Conservation (phyloP, 768 basidiomycete genomes). For the Polyporus arcularius region DNA sequence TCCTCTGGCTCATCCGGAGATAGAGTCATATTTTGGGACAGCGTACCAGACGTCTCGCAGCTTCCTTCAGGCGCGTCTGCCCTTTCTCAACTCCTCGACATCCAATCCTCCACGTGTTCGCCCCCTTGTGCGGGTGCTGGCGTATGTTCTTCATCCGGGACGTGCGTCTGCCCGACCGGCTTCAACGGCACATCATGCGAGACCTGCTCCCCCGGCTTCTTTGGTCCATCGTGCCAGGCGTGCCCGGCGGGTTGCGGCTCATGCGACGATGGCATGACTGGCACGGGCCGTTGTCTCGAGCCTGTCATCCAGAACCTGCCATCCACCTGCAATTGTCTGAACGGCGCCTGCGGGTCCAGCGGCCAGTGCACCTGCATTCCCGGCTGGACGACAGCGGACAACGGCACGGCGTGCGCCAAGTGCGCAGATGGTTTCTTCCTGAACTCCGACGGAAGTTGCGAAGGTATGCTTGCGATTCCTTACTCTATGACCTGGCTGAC, state of each 20-base stretch:
- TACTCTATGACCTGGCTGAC: neutral
- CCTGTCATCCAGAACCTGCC: slow-evolving; percentile 52
- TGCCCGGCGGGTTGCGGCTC: slow-evolving; percentile 69
- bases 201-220: slow-evolving; percentile 71
- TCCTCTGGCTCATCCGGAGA: slow-evolving; percentile 50
- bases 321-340: slow-evolving; percentile 77
- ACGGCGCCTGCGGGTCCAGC: slow-evolving; percentile 70
- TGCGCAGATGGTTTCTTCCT: slow-evolving; percentile 80
- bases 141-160: slow-evolving; percentile 68
- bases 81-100: slow-evolving; percentile 58
- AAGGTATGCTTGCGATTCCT: slow-evolving; percentile 44
- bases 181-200: slow-evolving; percentile 84
- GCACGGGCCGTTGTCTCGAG: slow-evolving; percentile 70
- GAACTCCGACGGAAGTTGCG: slow-evolving; percentile 67
- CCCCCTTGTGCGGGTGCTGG: slow-evolving; percentile 75
- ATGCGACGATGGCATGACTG: slow-evolving; percentile 81
- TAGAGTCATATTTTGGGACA: slow-evolving; percentile 76
- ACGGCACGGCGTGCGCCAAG: slow-evolving; percentile 76
- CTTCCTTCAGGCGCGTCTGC: slow-evolving; percentile 53
- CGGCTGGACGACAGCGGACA: slow-evolving; percentile 70
- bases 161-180: slow-evolving; percentile 70
- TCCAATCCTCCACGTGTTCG: slow-evolving; percentile 75
- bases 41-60: slow-evolving; percentile 73
- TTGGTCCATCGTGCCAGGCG: slow-evolving; percentile 68
- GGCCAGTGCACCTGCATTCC: slow-evolving; percentile 76